Percentiles rank a stretch among this genome's conserved stretches.
Evolutionary conservation across 768 basidiomycete genomes (phyloP).

Genomic region (Boletus tylopilopsis): DNA sequence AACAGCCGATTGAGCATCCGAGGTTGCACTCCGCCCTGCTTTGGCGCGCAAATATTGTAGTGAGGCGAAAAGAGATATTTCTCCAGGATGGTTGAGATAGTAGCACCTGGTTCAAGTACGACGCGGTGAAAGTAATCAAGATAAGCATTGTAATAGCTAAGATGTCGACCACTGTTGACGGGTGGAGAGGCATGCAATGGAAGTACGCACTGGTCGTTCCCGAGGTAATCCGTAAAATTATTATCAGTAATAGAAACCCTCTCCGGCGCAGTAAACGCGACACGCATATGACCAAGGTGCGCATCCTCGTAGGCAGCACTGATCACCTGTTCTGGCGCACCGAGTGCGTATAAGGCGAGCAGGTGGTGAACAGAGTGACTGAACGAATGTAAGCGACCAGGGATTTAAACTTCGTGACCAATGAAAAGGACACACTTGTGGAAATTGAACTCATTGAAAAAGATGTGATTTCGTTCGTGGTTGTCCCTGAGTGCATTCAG

Average conservation of each 20-base stretch:
- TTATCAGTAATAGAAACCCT: constrained; percentile 24
- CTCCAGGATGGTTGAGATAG: constrained; percentile 45
- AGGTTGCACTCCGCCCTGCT: constrained; percentile 36
- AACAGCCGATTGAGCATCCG: constrained; percentile 59
- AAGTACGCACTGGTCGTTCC: constrained; percentile 28
- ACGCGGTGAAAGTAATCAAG: constrained; percentile 29
- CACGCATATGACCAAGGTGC: constrained; percentile 37
- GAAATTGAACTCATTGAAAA: constrained; percentile 42
- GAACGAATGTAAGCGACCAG: background rate
- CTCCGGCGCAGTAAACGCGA: constrained; percentile 29
- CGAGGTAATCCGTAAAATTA: constrained; percentile 24
- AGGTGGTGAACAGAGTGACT: constrained; percentile 58
- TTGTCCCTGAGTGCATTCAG: constrained; percentile 46
- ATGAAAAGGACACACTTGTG: constrained; percentile 25
- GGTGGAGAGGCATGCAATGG: background rate
- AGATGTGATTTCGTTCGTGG: constrained; percentile 49
- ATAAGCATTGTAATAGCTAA: constrained; percentile 32
- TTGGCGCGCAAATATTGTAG: constrained; percentile 40
- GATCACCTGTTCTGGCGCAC: constrained; percentile 42
- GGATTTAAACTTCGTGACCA: background rate
- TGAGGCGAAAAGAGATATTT: constrained; percentile 55
- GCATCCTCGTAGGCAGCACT: constrained; percentile 38
- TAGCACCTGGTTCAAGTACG: constrained; percentile 27
- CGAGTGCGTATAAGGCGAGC: constrained; percentile 58
- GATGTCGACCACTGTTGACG: background rate